Evolutionary conservation across 2,329 filamentous ascomycete species (phyloP), one percentile per base, ranked within the genome.

Genomic region (Chalaropsis ovoidea): DNA sequence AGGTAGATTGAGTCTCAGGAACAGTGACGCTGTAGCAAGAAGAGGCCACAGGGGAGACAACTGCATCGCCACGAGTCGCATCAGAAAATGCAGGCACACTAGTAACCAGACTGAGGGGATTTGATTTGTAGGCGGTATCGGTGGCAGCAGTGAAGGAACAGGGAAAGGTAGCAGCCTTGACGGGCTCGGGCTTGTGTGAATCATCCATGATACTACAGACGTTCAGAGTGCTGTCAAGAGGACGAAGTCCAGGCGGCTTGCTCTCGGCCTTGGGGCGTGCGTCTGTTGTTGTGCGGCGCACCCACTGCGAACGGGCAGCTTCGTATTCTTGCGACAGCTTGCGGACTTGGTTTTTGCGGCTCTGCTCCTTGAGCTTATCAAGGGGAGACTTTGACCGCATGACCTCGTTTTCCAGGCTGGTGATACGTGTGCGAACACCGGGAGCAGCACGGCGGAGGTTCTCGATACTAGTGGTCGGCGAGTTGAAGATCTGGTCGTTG

Each of bases 281-380:
- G 11, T 67, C 66, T 27, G 62, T 60, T 11, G 47, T 49, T 11
- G 66, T 60, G 27, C 62, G 63, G 31, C 63, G 60, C 22, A 65
- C 63, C 66, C 66, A 67, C 31, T 67, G 64, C 13, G 66, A 67
- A 19, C 66, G 63, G 43, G 66, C 66, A 54, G 66, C 66, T 24
- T 65, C 66, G 35, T 67, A 67, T 24, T 67, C 66, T 11, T 67
- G 56, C 4, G 66, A 67, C 19, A 67, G 42, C 49, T 67, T 67
- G 56, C 63, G 62, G n/a, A 43, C 42, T 19, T 67, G 62, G 42
- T 22, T 45, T 19, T 31, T 58, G 19, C 66, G 66, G n/a, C 47
- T 62, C 42, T 67, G 66, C 39, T 67, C 66, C 66, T 67, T 67
- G 49, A 67, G 66, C 62, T 67, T 67, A 65, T 67, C 66, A 65